Evolutionary conservation across 164 flowering plant genomes (phyloP).

Genomic region (Houttuynia cordata): DNA sequence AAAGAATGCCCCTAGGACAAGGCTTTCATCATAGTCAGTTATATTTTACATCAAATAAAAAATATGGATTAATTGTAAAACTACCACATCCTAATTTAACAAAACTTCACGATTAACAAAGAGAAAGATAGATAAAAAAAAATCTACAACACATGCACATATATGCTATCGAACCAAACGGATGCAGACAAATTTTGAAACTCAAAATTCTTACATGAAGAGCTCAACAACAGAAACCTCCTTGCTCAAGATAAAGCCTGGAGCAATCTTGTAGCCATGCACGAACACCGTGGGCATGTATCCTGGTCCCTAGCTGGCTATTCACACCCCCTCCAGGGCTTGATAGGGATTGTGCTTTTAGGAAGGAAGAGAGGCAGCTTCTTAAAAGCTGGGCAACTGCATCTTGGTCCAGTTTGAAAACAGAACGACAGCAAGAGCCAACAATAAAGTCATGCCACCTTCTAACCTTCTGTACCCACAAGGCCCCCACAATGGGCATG

Average conservation of each 20-base stretch:
- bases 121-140: no score
- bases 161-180: no score
- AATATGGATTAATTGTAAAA: no score
- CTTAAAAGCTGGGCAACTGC: slow-evolving; percentile 69
- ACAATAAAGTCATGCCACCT: slow-evolving; percentile 83
- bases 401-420: slow-evolving; percentile 53
- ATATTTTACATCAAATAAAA: no score
- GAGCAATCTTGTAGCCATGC: slow-evolving; percentile 34
- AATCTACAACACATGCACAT: no score
- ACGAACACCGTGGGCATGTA: slow-evolving; percentile 26
- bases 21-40: no score
- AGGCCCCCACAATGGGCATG: slow-evolving; percentile 59
- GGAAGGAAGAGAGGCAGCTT: slow-evolving; percentile 63
- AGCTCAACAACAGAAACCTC: slow-evolving; percentile 73
- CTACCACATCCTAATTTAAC: no score
- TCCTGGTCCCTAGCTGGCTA: slow-evolving; percentile 49
- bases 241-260: slow-evolving; percentile 75
- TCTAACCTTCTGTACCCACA: slow-evolving; percentile 85
- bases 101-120: no score
- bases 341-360: slow-evolving; percentile 28
- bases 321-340: slow-evolving; percentile 30
- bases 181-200: neutral
- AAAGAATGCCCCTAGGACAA: no score
- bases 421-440: slow-evolving; percentile 46
- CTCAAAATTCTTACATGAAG: slow-evolving; percentile 3